Evolutionary conservation across 2,329 filamentous ascomycete species (phyloP), one percentile per base, ranked within the genome.

Genomic region (Trichoderma lentiforme): DNA sequence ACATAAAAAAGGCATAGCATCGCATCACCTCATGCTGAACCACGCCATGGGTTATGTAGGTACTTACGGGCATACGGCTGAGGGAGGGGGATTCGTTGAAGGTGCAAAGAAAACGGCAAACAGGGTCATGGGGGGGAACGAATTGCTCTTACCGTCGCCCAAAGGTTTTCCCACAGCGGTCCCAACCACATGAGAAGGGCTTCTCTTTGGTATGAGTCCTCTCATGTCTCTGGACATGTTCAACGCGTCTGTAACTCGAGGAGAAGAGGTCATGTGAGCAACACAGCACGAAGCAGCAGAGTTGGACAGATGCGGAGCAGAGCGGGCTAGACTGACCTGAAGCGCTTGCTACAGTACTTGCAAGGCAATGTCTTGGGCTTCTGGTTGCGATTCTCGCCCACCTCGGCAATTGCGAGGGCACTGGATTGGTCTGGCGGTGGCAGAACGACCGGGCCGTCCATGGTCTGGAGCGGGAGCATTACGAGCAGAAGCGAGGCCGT

Each of bases 141-240:
- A 69, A 53, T 69, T 51, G 56, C 15, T 56, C 87, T 84, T 79
- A 90, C 88, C 88, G 84, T 82, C 88, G 83, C 77, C 88, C 87
- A 81, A 90, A 90, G 2, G 85, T 88, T 81, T 90, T 90, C 63
- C 88, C 88, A 80, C 88, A 90, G 56, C 86, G 84, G 77, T 85
- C 84, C 86, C 87, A 89, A 73, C 77, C 83, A 76, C 88, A 90
- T 65, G 86, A 84, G 77, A 90, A 90, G 9, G 88, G 88, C 79
- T 90, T 90, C 81, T 90, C 88, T 77, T 90, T 90, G 75, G 88
- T 90, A 80, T 90, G 88, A 39, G 88, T 90, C 74, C 88, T 85
- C 79, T 90, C 88, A 79, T 90, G 88, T 78, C 88, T 84, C 79
- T 90, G 88, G 68, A 90, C 87, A 80, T 90, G 88, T 79, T 90